Evolutionary conservation across 2,329 filamentous ascomycete genomes (phyloP).

Genomic region (Colletotrichum sp.): DNA sequence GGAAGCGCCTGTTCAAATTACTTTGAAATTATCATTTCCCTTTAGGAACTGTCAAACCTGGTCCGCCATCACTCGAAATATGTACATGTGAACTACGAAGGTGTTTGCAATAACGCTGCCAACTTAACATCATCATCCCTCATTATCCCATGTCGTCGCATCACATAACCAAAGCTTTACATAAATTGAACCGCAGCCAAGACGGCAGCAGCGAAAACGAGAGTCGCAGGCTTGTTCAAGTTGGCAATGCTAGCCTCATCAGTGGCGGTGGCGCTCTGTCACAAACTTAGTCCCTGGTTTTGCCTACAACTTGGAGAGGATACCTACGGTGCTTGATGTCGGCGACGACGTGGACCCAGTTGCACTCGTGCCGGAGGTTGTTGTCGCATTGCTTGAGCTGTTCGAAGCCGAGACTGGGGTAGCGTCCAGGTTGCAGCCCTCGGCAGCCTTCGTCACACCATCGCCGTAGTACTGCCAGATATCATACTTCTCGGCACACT

Average conservation of each 20-base stretch:
- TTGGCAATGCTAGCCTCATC: background rate
- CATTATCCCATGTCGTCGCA: background rate
- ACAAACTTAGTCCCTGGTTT: background rate
- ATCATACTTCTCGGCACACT: conserved; percentile 46
- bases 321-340: background rate
- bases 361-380: background rate
- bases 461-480: conserved; percentile 51
- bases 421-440: conserved; percentile 27
- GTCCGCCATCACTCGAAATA: background rate
- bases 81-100: background rate
- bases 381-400: background rate
- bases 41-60: background rate
- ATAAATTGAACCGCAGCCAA: background rate
- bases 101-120: background rate
- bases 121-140: background rate
- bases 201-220: background rate
- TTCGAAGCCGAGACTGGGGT: background rate
- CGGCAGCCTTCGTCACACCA: conserved; percentile 36
- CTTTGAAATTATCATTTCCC: background rate
- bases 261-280: background rate
- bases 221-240: background rate
- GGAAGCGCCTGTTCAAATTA: background rate
- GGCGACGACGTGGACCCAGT: background rate
- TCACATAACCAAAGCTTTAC: background rate
- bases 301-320: no score